Base-by-base conservation (phyloP, 495 filamentous ascomycete species). In the Pyronema omphalodes region DNA sequence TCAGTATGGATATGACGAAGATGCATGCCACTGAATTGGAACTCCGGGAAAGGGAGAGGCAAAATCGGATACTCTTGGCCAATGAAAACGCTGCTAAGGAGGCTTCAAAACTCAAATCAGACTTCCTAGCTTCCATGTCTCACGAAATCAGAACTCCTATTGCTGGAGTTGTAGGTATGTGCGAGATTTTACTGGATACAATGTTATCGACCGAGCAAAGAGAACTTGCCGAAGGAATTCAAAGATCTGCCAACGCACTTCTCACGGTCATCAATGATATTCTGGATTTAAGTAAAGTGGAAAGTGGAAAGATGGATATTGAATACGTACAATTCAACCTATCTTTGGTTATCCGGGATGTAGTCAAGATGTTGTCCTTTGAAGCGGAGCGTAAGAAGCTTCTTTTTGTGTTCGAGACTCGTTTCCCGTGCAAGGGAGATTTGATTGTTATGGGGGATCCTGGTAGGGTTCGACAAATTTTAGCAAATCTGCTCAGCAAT, bases 81-180 rank as follows among this genome's bases (percentile, higher is more conserved):
- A 81, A 84, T 51, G 79, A 82, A 52, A 60, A 56, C 46, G 73
- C 71, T 34, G 80, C 80, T 0, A 83, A 79, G 62, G 81, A 83
- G 60, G 80, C 81, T 8, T 81, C 76, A 56, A 69, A 76, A 57
- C 71, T 86, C 29, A 84, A 84, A 66, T 76, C 71, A 56, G 79
- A 81, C 57, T 82, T 82, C 63, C 66, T 82, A n/a, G 78, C 78
- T 1, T 81, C 78, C 68, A 93, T 93, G 85, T 84, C 79, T 18
- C 87, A 93, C 67, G 88, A 93, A 67, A 86, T 94, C 53, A 75
- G 88, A 41, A 93, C 87, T 3, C 88, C 86, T 0, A 76, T 94
- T 55, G 77, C 78, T 3, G 83, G 83, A n/a, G 82, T 88, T 60
- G 78, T 84, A 46, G 76, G 83, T 37, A 84, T 85, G 71, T 70